Evolutionary conservation across 2,329 filamentous ascomycete genomes (phyloP).

Genomic region (Ceratocystis harringtonii): DNA sequence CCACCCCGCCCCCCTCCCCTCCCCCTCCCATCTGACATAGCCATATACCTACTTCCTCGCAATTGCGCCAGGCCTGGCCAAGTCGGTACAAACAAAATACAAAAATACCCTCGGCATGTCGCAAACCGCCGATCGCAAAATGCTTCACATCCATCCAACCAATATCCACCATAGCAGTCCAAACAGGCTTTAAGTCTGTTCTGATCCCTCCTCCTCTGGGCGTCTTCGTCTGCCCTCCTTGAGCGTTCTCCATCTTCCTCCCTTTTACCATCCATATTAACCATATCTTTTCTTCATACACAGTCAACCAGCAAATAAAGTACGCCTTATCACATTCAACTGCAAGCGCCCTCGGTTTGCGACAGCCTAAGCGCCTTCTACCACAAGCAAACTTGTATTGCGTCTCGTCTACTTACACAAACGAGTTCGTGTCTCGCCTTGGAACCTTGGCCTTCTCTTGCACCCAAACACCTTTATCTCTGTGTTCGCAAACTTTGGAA

Average conservation of each 20-base stretch:
- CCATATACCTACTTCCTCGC: background rate
- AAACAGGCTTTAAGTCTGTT: background rate
- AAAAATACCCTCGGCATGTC: background rate
- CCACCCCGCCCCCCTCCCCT: background rate
- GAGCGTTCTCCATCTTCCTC: background rate
- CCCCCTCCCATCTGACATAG: background rate
- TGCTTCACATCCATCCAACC: background rate
- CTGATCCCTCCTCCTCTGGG: background rate
- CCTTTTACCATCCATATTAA: background rate
- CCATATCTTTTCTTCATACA: background rate
- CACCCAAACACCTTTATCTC: background rate
- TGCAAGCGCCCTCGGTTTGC: slow-evolving; percentile 7
- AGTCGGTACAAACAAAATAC: background rate
- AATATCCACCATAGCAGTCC: background rate
- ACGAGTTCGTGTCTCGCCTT: background rate
- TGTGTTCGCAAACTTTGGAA: background rate
- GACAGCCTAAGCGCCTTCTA: slow-evolving; percentile 1
- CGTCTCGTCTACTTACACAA: background rate
- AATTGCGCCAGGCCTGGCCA: background rate
- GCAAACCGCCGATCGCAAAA: background rate
- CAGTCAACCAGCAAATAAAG: background rate
- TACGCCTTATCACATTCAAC: background rate
- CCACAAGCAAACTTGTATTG: background rate
- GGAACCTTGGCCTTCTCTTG: no score
- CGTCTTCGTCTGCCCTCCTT: background rate